Percentiles rank a stretch among this genome's conserved stretches.
Conservation (phyloP, 106 monocot genomes). For the Apostasia ramifera region DNA sequence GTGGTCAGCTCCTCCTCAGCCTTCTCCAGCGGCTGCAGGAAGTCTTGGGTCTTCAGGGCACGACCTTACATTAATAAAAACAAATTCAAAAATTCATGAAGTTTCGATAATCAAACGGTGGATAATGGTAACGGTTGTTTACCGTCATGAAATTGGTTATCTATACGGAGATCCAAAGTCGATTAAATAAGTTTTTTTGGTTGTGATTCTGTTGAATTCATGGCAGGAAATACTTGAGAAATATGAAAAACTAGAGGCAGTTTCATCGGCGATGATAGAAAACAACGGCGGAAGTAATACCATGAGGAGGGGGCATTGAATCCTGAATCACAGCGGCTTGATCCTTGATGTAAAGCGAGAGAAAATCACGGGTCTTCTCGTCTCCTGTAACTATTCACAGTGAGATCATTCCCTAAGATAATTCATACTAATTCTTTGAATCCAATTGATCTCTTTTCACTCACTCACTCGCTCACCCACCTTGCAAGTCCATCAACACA, state of each 20-base stretch:
- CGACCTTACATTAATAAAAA: constrained; percentile 20
- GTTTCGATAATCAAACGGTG: neutral
- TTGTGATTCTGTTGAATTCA: too few species aligned
- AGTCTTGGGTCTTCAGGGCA: constrained; percentile 56
- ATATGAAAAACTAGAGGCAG: neutral
- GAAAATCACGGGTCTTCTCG: constrained; percentile 64
- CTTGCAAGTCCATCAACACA: constrained; percentile 32
- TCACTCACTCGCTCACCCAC: neutral
- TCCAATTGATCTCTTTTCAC: neutral
- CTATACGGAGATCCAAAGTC: too few species aligned
- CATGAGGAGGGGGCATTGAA: constrained; percentile 37
- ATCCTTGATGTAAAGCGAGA: constrained; percentile 62
- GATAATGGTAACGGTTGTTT: neutral
- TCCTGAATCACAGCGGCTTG: constrained; percentile 40
- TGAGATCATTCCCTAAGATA: neutral
- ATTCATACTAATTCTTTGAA: neutral
- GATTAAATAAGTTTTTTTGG: too few species aligned
- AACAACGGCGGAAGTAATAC: constrained; percentile 9
- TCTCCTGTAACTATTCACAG: constrained; percentile 29
- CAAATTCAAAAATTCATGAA: neutral
- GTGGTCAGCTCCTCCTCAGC: constrained; percentile 7
- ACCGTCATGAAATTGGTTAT: too few species aligned
- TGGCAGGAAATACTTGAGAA: neutral
- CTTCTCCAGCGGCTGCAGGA: constrained; percentile 41
- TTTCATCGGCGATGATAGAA: neutral